Percentiles rank a stretch among this genome's conserved stretches.
Evolutionary conservation across 805 yeast genomes (phyloP).

Genomic region (Candida gorgasii): DNA sequence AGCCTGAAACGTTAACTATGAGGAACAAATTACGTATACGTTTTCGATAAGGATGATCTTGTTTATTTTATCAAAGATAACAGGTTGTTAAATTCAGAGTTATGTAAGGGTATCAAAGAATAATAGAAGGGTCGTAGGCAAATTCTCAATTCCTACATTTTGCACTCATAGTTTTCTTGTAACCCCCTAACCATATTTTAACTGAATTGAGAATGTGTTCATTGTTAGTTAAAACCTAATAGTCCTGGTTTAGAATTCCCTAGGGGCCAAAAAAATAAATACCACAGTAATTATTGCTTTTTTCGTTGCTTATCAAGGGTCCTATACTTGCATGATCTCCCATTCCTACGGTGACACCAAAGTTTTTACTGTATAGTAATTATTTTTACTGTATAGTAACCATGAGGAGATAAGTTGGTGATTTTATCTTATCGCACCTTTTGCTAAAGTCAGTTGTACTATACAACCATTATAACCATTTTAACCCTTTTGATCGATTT

Average conservation of each 20-base stretch:
- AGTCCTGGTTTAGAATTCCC: background rate
- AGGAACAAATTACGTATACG: background rate
- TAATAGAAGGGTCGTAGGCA: no score
- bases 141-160: no score
- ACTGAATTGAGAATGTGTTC: slow-evolving; percentile 6
- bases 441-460: background rate
- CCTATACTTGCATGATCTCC: no score
- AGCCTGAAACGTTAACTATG: slow-evolving; percentile 4
- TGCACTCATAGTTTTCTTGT: background rate
- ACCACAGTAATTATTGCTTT: background rate
- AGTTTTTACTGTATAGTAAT: no score
- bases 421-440: background rate
- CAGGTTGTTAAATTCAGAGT: no score
- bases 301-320: no score
- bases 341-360: background rate
- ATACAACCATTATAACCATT: slow-evolving; percentile 1
- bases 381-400: background rate
- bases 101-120: no score
- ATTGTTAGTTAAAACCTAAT: background rate
- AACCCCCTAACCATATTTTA: background rate
- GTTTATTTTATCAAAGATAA: no score
- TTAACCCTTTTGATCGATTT: no score
- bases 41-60: background rate
- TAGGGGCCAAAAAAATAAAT: background rate
- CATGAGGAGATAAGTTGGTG: background rate